Evolutionary conservation across 2,329 filamentous ascomycete species (phyloP), one percentile per base, ranked within the genome.

Genomic region (Fusarium buharicum): DNA sequence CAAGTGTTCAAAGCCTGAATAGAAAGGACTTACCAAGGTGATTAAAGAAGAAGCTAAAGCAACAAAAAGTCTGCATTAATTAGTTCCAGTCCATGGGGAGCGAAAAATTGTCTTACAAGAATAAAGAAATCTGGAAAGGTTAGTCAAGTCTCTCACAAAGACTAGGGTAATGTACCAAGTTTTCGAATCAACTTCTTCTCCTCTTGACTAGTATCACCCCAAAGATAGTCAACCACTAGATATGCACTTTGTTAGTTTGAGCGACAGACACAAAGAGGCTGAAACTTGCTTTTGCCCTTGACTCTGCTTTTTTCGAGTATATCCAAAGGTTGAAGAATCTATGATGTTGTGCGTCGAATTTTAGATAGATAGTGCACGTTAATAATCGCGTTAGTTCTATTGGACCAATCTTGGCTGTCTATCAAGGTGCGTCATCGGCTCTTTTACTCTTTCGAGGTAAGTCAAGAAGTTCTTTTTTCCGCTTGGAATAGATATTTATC

Each of bases 71-170:
- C 62, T 65, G 4, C 0, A 3, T 1, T 0, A 0, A 9, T 27
- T 1, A 47, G 36, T 13, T 34, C 6, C 4, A 27, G 9, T 4
- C 18, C 9, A 8, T 0, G 3, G 2, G 5, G 4, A 3, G 1
- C 2, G 1, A 4, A 12, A 1, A 2, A 2, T 4, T 5, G 0
- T 11, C 69, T 28, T 24, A 72, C 70, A 34, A 75, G 54, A 22
- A 75, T 75, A 41, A 74, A 74, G 50, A 75, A 75, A 57, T 75
- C 73, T 3, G 0, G 3, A 5, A 2, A 2, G 7, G 38, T 55
- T 0, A 6, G 3, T 43, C 6, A 33, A 33, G 2, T 7, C 3
- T 1, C 2, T 33, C 6, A 11, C 12, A 20, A 17, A 10, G 3
- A 3, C 9, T 9, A 1, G n/a, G 20, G 18, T 30, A 1, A 27